Percentiles rank a stretch among this genome's conserved stretches.
These are phyloP conservation scores for Zizania latifolia DNA, from an alignment of 176 grass and related monocot species.

Conservation along the genomic window DNA sequence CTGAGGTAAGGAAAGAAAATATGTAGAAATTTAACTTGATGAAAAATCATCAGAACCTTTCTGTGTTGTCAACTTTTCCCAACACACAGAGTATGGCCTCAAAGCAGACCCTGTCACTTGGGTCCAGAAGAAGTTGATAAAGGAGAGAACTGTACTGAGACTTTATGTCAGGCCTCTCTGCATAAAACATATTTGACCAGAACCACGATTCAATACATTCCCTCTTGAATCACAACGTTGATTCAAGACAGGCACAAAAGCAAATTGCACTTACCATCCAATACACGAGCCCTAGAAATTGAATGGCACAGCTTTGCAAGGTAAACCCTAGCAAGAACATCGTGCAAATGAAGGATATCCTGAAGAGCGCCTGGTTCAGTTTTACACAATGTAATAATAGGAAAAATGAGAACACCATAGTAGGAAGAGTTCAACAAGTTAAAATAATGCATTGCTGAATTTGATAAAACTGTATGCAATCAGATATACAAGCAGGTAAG, in stretches of 20 bases:
- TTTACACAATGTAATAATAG: conserved; percentile 35
- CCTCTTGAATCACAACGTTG: conserved; percentile 16
- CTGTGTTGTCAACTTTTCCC: conserved; percentile 91
- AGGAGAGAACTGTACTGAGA: conserved; percentile 93
- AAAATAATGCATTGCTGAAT: neutral
- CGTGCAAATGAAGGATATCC: conserved; percentile 98
- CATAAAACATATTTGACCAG: conserved; percentile 41
- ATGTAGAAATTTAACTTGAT: neutral
- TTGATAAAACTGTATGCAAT: conserved; percentile 11
- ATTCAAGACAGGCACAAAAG: conserved; percentile 20
- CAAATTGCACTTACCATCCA: conserved; percentile 65
- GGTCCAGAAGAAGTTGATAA: conserved; percentile 97
- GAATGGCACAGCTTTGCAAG: conserved; percentile 91
- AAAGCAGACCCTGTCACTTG: conserved; percentile 99
- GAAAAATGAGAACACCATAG: conserved; percentile 30
- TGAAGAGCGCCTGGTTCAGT: conserved; percentile 84
- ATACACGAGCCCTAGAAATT: conserved; percentile 81
- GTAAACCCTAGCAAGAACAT: conserved; percentile 95
- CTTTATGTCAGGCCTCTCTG: conserved; percentile 94
- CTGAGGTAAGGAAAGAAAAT: neutral
- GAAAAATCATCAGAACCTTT: conserved; percentile 50
- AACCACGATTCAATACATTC: conserved; percentile 19
- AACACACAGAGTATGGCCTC: conserved; percentile 95
- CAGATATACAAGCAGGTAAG: neutral
- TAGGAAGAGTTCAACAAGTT: neutral